These are phyloP conservation scores for Cerioporus squamosus DNA, from an alignment of 1,284 basidiomycete genomes.

Conservation along the genomic window DNA sequence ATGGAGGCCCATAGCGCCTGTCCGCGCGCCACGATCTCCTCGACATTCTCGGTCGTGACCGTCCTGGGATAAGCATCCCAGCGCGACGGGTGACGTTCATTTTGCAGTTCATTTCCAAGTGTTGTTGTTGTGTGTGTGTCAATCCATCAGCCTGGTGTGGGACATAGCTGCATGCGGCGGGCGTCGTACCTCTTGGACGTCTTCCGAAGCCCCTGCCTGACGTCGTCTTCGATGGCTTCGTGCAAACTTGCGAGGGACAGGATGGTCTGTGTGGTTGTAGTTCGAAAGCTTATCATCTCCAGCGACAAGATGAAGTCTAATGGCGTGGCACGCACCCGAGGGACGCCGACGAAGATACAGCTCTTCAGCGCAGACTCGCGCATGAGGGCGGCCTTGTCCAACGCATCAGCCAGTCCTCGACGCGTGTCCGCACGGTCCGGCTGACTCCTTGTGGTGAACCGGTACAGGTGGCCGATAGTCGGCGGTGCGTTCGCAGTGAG, in stretches of 20 bases:
- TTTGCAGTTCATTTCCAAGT: not conserved
- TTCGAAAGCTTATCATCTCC: not conserved
- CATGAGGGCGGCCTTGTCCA: slow-evolving; percentile 83
- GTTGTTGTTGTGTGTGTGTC: not conserved
- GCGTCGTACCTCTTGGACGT: slow-evolving; percentile 62
- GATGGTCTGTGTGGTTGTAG: slow-evolving; percentile 63
- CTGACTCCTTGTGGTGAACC: slow-evolving; percentile 66
- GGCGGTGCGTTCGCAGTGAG: slow-evolving; percentile 85
- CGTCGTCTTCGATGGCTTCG: slow-evolving; percentile 78
- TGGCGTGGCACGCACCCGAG: slow-evolving; percentile 60
- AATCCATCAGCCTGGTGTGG: not conserved
- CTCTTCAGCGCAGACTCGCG: slow-evolving; percentile 94
- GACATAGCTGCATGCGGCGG: not conserved
- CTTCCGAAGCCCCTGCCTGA: slow-evolving; percentile 71
- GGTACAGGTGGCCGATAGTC: slow-evolving; percentile 79
- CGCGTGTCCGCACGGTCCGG: slow-evolving; percentile 46
- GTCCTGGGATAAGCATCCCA: slow-evolving; percentile 47
- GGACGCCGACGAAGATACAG: slow-evolving; percentile 91
- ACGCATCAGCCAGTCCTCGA: slow-evolving; percentile 51
- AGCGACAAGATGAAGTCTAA: not conserved
- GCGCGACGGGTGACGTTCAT: not conserved
- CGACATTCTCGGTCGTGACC: slow-evolving; percentile 65
- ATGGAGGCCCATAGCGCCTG: slow-evolving; percentile 86
- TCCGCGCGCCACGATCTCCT: slow-evolving; percentile 69
- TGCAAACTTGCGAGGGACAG: slow-evolving; percentile 79